Conservation (phyloP, 2,329 filamentous ascomycete species). For the Diaporthe capsici region DNA sequence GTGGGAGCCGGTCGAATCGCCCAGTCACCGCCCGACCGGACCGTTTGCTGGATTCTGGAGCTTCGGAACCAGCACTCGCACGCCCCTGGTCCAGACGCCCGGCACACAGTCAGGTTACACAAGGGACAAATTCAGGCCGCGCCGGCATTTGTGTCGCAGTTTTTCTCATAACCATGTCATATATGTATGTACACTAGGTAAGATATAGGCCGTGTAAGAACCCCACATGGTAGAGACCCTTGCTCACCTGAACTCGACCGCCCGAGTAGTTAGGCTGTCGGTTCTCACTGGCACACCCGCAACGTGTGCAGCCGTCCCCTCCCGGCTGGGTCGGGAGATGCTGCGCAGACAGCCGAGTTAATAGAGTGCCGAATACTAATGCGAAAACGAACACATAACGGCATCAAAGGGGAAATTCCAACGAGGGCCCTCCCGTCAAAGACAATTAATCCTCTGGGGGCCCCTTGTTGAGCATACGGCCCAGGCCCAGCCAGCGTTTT, state of each 20-base stretch:
- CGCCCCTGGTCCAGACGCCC: background rate
- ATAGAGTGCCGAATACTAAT: conserved; percentile 5
- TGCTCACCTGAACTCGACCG: conserved; percentile 18
- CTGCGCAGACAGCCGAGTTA: background rate
- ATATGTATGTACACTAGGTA: background rate
- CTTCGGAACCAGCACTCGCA: conserved; percentile 7
- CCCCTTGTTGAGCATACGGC: conserved; percentile 14
- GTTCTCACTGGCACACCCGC: conserved; percentile 8
- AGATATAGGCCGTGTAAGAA: conserved; percentile 12
- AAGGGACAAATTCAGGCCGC: background rate
- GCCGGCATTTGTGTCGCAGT: conserved; percentile 20
- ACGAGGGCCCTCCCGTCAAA: background rate
- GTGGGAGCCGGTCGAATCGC: background rate
- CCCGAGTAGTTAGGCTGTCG: background rate
- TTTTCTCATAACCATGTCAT: background rate
- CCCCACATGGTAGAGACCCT: conserved; percentile 13
- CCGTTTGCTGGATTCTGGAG: conserved; percentile 9
- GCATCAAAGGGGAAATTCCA: background rate
- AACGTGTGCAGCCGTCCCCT: conserved; percentile 1
- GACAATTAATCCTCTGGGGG: background rate
- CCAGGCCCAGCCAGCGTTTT: background rate
- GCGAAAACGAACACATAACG: background rate
- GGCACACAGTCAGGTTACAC: conserved; percentile 25
- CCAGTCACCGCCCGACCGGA: background rate
- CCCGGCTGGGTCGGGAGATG: background rate